These are phyloP conservation scores for Benincasa hispida DNA, from an alignment of 306 rosid genomes.

Conservation along the genomic window DNA sequence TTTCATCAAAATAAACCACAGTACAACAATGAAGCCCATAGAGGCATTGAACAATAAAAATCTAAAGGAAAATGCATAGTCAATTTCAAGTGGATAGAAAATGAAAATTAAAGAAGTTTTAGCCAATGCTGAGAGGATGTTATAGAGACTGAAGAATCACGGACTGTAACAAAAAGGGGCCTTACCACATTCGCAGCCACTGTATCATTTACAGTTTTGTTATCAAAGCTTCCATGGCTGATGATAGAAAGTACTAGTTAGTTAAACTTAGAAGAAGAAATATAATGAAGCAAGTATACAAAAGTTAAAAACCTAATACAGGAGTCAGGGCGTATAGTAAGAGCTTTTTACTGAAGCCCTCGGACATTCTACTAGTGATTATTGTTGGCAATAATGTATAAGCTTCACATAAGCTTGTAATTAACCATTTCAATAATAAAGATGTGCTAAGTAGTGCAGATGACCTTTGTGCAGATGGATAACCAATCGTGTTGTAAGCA, in stretches of 20 bases:
- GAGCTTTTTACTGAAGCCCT: conserved; percentile 14
- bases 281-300: conserved; percentile 3
- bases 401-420: conserved; percentile 17
- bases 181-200: conserved; percentile 43
- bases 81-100: background rate
- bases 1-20: background rate
- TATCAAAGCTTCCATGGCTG: conserved; percentile 46
- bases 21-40: background rate
- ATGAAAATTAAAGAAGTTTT: background rate
- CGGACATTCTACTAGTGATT: conserved; percentile 18
- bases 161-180: background rate
- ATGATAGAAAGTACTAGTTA: conserved; percentile 8
- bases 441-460: conserved; percentile 97
- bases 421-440: conserved; percentile 44
- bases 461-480: conserved; percentile 99
- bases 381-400: conserved; percentile 12
- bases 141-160: background rate
- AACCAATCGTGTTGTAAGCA: conserved; percentile 96
- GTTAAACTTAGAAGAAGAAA: conserved; percentile 9
- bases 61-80: background rate
- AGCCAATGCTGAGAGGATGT: background rate
- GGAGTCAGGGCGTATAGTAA: conserved; percentile 14
- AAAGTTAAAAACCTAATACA: conserved; percentile 13
- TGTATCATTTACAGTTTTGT: conserved; percentile 25
- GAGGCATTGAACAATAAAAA: background rate